phyloP scores from a whole-genome alignment of 257 asterid species.

The Ocimum tenuiflorum region DNA sequence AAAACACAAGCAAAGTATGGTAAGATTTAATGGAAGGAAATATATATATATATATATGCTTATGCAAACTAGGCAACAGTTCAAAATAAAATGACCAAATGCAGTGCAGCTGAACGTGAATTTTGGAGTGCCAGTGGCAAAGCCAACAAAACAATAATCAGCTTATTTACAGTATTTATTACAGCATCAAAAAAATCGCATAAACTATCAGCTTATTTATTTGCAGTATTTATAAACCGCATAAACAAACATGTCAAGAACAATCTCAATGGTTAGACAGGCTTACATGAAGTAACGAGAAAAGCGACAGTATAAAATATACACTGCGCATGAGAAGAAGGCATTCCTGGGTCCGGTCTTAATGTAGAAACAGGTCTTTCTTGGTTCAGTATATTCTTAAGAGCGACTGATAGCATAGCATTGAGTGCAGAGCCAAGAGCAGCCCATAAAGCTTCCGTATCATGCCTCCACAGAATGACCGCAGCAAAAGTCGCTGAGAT shows the following conservation, averaged over 20 bases:
- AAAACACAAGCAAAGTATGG: slow-evolving; percentile 3
- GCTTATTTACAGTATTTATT: no score
- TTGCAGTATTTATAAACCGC: neutral
- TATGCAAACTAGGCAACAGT: no score
- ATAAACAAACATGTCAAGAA: neutral
- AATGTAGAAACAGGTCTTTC: slow-evolving; percentile 55
- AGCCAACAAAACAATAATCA: neutral
- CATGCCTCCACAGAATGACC: slow-evolving; percentile 58
- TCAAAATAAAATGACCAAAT: neutral
- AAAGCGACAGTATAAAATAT: slow-evolving; percentile 42
- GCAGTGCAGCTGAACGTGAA: neutral
- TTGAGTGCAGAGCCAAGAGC: slow-evolving; percentile 52
- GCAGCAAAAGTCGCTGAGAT: slow-evolving; percentile 29
- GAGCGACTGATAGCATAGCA: slow-evolving; percentile 31
- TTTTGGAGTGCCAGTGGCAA: neutral
- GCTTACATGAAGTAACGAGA: slow-evolving; percentile 45
- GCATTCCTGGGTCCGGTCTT: slow-evolving; percentile 91
- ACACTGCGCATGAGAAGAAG: slow-evolving; percentile 80
- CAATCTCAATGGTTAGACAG: neutral
- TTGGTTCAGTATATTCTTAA: slow-evolving; percentile 59
- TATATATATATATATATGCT: no score
- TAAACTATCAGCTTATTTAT: no score
- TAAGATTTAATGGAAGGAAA: neutral
- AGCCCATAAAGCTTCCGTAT: slow-evolving; percentile 63
- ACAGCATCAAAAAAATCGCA: no score